phyloP scores from a whole-genome alignment of 768 basidiomycete genomes.

The Hortiboletus campestris region DNA sequence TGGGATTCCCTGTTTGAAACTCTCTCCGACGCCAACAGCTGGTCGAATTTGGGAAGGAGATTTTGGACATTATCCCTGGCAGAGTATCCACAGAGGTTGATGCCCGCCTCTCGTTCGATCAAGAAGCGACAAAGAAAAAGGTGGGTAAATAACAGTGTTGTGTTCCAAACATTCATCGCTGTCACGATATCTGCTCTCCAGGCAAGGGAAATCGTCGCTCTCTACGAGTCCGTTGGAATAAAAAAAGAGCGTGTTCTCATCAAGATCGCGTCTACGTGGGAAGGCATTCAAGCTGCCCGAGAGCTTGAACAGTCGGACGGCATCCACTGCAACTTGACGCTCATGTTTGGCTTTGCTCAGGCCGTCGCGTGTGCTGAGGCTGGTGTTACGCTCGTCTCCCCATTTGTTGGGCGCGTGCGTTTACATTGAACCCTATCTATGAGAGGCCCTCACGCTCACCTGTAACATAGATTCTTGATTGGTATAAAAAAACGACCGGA shows the following conservation, averaged over 20 bases:
- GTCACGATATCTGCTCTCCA: slow-evolving; percentile 16
- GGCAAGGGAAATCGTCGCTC: slow-evolving; percentile 80
- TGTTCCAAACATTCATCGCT: not conserved
- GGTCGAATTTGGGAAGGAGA: slow-evolving; percentile 94
- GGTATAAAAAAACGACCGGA: slow-evolving; percentile 90
- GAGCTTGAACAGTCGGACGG: slow-evolving; percentile 85
- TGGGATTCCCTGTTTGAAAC: not conserved
- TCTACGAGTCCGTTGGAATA: slow-evolving; percentile 90
- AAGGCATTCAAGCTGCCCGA: slow-evolving; percentile 96
- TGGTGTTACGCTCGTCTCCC: slow-evolving; percentile 93
- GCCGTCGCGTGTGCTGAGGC: slow-evolving; percentile 98
- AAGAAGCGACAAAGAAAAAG: slow-evolving; percentile 83
- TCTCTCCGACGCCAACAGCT: slow-evolving; percentile 50
- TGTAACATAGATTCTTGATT: slow-evolving; percentile 80
- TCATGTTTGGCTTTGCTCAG: slow-evolving; percentile 95
- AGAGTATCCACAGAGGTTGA: slow-evolving; percentile 98
- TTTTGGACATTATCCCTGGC: slow-evolving; percentile 89
- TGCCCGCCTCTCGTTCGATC: slow-evolving; percentile 92
- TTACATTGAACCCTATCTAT: not conserved
- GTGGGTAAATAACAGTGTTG: slow-evolving; percentile 27
- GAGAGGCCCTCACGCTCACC: slow-evolving; percentile 25
- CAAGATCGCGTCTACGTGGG: slow-evolving; percentile 99
- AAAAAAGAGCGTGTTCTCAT: slow-evolving; percentile 89
- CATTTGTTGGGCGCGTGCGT: slow-evolving; percentile 92
- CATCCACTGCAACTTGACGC: slow-evolving; percentile 97